Conservation (phyloP, 2,329 filamentous ascomycete species). For the Fusarium napiforme region DNA sequence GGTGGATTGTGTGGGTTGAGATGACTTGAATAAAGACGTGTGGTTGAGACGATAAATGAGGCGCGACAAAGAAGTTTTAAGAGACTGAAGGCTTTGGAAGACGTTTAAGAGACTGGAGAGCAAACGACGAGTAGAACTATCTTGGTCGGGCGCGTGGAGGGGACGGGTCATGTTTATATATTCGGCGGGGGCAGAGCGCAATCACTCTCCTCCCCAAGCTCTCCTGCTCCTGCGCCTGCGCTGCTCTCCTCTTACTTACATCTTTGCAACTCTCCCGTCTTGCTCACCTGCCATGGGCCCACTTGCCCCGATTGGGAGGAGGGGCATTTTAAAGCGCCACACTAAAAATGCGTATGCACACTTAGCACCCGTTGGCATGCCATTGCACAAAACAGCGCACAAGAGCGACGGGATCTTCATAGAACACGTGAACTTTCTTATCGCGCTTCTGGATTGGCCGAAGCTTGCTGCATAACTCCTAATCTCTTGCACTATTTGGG, state of each 20-base stretch:
- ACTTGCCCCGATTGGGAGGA: constrained; percentile 39
- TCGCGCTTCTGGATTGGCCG: constrained; percentile 11
- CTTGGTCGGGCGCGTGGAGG: constrained; percentile 64
- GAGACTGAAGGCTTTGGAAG: constrained; percentile 25
- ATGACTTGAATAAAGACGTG: constrained; percentile 29
- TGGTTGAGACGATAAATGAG: constrained; percentile 42
- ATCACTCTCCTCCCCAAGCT: constrained; percentile 58
- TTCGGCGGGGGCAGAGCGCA: constrained; percentile 65
- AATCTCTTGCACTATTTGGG: constrained; percentile 32
- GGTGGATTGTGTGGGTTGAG: constrained; percentile 45
- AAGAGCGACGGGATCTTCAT: constrained; percentile 21
- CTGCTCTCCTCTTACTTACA: constrained; percentile 37
- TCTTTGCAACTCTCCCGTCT: constrained; percentile 28
- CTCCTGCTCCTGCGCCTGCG: constrained; percentile 17
- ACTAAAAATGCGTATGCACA: constrained; percentile 32
- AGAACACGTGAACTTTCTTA: constrained; percentile 1
- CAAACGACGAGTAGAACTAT: constrained; percentile 51
- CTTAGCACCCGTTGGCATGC: constrained; percentile 35
- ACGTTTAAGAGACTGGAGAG: constrained; percentile 43
- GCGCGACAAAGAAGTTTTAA: constrained; percentile 32
- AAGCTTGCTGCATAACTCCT: constrained; percentile 23
- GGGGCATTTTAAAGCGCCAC: constrained; percentile 43
- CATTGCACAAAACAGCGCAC: constrained; percentile 36
- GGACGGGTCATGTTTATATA: constrained; percentile 69
- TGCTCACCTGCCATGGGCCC: constrained; percentile 42